Evolutionary conservation across 768 basidiomycete genomes (phyloP).

Genomic region (Clavulina sp.): DNA sequence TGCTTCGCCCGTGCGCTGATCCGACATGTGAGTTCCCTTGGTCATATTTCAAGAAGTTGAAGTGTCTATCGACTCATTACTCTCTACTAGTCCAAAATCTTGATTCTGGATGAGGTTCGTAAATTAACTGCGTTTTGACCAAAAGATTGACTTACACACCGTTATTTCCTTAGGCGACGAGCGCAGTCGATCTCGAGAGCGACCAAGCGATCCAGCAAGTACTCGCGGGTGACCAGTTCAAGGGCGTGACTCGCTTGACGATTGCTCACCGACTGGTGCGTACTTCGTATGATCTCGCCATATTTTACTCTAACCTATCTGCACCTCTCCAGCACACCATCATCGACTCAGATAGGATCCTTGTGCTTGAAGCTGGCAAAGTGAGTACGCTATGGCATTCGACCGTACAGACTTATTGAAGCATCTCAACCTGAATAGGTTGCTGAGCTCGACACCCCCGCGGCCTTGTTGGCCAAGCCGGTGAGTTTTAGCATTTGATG

Average conservation of each 20-base stretch:
- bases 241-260: conserved; percentile 64
- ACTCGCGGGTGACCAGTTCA: conserved; percentile 62
- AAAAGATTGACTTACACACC: no score
- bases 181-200: conserved; percentile 80
- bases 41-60: conserved; percentile 2
- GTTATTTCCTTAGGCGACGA: conserved; percentile 55
- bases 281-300: no score
- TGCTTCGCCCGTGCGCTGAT: conserved; percentile 79
- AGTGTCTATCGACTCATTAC: neutral
- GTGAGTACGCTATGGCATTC: conserved; percentile 21
- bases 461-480: conserved; percentile 38
- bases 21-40: conserved; percentile 33
- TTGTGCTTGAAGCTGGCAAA: conserved; percentile 68
- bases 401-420: neutral
- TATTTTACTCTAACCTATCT: conserved; percentile 16
- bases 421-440: conserved; percentile 23
- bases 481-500: conserved; percentile 6
- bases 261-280: conserved; percentile 54
- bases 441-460: conserved; percentile 66
- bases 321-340: no score
- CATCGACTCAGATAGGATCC: conserved; percentile 57
- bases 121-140: neutral
- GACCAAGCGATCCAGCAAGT: conserved; percentile 80
- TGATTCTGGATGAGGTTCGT: conserved; percentile 79
- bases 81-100: conserved; percentile 48